Percentiles rank a stretch among this genome's conserved stretches.
These are phyloP conservation scores for Pythium utonaiense DNA, from an alignment of 352 stramenopile species.

Conservation along the genomic window DNA sequence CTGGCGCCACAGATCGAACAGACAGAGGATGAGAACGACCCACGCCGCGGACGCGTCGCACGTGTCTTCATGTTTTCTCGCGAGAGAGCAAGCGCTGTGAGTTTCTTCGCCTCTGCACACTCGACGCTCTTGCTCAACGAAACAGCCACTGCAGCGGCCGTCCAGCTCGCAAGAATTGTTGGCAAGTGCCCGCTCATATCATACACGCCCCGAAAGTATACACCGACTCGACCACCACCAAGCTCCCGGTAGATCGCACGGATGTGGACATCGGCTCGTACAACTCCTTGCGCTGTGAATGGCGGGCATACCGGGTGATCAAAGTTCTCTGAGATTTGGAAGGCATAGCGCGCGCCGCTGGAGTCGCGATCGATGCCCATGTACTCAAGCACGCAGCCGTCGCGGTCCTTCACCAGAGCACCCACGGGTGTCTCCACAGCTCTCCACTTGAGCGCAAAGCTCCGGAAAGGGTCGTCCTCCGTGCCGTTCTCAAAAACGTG, in stretches of 20 bases:
- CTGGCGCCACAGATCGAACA: neutral
- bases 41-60: too few species aligned
- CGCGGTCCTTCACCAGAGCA: slow-evolving; percentile 21
- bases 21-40: too few species aligned
- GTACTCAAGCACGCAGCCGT: slow-evolving; percentile 24
- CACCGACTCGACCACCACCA: slow-evolving; percentile 7
- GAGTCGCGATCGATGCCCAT: slow-evolving; percentile 22
- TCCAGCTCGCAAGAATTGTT: neutral
- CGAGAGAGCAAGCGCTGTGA: slow-evolving; percentile 18
- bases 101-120: slow-evolving; percentile 22
- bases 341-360: slow-evolving; percentile 14
- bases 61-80: too few species aligned
- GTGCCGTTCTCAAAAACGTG: slow-evolving; percentile 20
- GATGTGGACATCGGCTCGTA: slow-evolving; percentile 16
- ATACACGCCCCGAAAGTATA: slow-evolving; percentile 20
- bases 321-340: slow-evolving; percentile 22
- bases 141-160: slow-evolving; percentile 14
- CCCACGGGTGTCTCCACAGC: slow-evolving; percentile 12
- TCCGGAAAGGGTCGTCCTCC: slow-evolving; percentile 18
- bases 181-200: slow-evolving; percentile 8
- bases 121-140: slow-evolving; percentile 17
- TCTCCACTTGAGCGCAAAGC: slow-evolving; percentile 26
- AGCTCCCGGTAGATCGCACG: slow-evolving; percentile 24
- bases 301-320: slow-evolving; percentile 22
- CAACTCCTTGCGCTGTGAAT: slow-evolving; percentile 12